A percentile compares a stretch with the other conserved stretches of the same genome.
Evolutionary conservation across 495 filamentous ascomycete species (phyloP).

Genomic region (Xylaria castorea): DNA sequence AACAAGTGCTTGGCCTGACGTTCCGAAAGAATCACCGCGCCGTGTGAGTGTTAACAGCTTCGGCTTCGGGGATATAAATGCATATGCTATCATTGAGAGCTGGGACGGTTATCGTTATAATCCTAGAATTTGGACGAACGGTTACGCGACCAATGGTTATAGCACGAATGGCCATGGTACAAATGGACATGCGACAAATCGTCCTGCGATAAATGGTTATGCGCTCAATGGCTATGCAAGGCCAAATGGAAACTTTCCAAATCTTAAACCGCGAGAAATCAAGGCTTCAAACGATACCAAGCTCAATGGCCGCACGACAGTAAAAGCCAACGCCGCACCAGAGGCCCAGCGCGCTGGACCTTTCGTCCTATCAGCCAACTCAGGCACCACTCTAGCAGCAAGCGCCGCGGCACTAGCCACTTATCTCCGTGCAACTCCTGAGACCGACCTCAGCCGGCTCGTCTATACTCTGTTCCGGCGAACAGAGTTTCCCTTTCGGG

Average conservation of each 20-base stretch:
- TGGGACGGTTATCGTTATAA: too few relatives aligned
- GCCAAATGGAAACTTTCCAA: too few relatives aligned
- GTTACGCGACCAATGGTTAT: neutral
- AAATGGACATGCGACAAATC: too few relatives aligned
- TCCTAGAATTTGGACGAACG: too few relatives aligned
- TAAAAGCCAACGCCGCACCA: too few relatives aligned
- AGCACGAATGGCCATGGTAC: too few relatives aligned
- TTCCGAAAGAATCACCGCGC: neutral
- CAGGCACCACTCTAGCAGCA: neutral
- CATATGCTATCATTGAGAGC: slow-evolving; percentile 62
- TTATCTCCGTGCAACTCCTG: neutral
- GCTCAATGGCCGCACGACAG: too few relatives aligned
- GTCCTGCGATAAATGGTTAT: neutral
- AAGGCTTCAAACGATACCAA: too few relatives aligned
- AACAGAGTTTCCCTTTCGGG: neutral
- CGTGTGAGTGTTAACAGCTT: slow-evolving; percentile 28
- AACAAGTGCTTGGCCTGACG: neutral
- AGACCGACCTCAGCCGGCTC: neutral
- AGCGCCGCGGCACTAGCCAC: neutral
- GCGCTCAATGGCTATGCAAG: neutral
- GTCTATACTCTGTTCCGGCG: neutral
- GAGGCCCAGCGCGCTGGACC: neutral
- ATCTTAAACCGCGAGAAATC: too few relatives aligned
- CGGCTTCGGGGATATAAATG: slow-evolving; percentile 61
- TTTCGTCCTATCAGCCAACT: slow-evolving; percentile 8